Evolutionary conservation across 75 land plant genomes (phyloP).

Genomic region (Pinus albicaulis): DNA sequence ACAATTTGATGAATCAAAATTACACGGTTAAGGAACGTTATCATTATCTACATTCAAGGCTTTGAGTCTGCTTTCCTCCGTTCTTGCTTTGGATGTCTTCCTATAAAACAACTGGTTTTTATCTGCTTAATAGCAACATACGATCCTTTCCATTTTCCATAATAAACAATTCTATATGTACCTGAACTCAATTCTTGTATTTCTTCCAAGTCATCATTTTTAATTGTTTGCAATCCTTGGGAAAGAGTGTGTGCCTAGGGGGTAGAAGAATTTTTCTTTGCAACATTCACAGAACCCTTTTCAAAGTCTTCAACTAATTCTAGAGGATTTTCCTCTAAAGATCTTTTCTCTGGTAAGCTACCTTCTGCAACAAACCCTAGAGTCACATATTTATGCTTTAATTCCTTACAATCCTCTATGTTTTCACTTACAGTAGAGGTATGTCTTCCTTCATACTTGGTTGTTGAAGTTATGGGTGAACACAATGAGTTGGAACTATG

Average conservation of each 20-base stretch:
- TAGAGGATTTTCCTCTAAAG: constrained; percentile 19
- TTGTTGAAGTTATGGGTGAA: constrained; percentile 2
- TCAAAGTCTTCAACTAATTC: constrained; percentile 32
- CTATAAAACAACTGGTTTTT: constrained; percentile 21
- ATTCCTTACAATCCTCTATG: too few relatives aligned
- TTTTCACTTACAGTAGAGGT: background rate
- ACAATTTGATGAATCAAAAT: too few relatives aligned
- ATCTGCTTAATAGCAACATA: constrained; percentile 29
- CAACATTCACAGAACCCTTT: constrained; percentile 19
- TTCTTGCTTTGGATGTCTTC: too few relatives aligned
- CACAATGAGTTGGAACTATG: background rate
- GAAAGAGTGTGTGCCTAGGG: constrained; percentile 71
- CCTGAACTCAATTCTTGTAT: constrained; percentile 19
- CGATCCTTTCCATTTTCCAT: constrained; percentile 28
- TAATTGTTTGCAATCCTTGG: constrained; percentile 62
- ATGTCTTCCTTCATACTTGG: background rate
- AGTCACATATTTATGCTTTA: too few relatives aligned
- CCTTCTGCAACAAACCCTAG: too few relatives aligned
- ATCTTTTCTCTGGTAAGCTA: too few relatives aligned
- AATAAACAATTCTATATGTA: constrained; percentile 25
- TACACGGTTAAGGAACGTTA: too few relatives aligned
- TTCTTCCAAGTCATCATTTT: constrained; percentile 22
- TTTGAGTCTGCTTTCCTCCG: too few relatives aligned
- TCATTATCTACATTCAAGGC: too few relatives aligned
- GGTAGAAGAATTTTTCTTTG: constrained; percentile 46